Percentiles rank a stretch among this genome's conserved stretches.
Evolutionary conservation across 768 basidiomycete genomes (phyloP).

Genomic region (Sporobolomyces roseus): DNA sequence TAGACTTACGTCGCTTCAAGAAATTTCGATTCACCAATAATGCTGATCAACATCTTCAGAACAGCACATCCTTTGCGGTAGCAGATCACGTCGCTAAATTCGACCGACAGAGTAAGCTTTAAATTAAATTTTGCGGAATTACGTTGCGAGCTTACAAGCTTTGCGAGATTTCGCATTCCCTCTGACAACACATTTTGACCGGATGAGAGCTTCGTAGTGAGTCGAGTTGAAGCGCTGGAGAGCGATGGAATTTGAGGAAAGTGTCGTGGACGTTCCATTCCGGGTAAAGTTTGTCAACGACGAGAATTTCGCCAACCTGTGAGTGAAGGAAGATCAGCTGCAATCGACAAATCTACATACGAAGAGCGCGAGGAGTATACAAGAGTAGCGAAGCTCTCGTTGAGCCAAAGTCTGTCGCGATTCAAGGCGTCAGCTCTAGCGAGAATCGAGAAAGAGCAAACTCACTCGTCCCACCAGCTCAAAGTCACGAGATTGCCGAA

Average conservation of each 20-base stretch:
- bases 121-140: no score
- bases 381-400: conserved; percentile 31
- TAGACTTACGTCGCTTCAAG: conserved; percentile 38
- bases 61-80: conserved; percentile 23
- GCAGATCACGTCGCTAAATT: conserved; percentile 20
- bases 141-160: conserved; percentile 28
- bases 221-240: conserved; percentile 74
- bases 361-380: not conserved
- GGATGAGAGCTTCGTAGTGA: conserved; percentile 84
- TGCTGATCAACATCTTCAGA: conserved; percentile 21
- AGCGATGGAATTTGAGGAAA: conserved; percentile 75
- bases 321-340: not conserved
- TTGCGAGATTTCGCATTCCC: conserved; percentile 47
- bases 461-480: conserved; percentile 11
- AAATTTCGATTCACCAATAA: conserved; percentile 53
- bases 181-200: conserved; percentile 83
- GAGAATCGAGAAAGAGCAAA: not conserved
- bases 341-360: not conserved
- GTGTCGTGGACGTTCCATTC: conserved; percentile 63
- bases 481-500: conserved; percentile 89
- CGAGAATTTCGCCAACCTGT: conserved; percentile 59
- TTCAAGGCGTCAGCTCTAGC: no score
- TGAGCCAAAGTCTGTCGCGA: conserved; percentile 46
- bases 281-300: conserved; percentile 52
- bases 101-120: no score